phyloP scores from a whole-genome alignment of 352 stramenopile species.

The Pythium aphanidermatum region DNA sequence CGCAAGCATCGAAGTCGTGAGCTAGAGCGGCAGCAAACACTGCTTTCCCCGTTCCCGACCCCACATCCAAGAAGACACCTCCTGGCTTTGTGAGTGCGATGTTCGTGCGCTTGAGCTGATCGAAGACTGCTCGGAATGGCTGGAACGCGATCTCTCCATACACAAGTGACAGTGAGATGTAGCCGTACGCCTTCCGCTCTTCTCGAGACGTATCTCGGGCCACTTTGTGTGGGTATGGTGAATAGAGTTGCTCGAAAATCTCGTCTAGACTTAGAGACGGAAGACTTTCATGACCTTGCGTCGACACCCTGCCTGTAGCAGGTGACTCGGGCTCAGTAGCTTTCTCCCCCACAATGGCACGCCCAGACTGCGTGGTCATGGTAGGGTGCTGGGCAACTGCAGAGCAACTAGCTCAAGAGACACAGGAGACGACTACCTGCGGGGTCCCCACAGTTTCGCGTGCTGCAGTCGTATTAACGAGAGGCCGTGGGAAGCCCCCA shows the following conservation, averaged over 20 bases:
- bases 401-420: too few relatives aligned
- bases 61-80: slow-evolving; percentile 84
- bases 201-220: slow-evolving; percentile 30
- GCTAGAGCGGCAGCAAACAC: slow-evolving; percentile 80
- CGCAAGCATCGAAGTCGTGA: slow-evolving; percentile 81
- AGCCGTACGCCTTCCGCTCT: slow-evolving; percentile 48
- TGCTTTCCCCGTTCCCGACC: slow-evolving; percentile 81
- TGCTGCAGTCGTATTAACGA: too few relatives aligned
- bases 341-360: too few relatives aligned
- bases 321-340: too few relatives aligned
- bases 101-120: slow-evolving; percentile 51
- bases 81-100: slow-evolving; percentile 56
- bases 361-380: too few relatives aligned
- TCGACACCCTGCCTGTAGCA: too few relatives aligned
- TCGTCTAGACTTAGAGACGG: slow-evolving; percentile 1
- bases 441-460: too few relatives aligned
- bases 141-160: slow-evolving; percentile 89
- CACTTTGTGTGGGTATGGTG: slow-evolving; percentile 33
- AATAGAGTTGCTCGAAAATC: slow-evolving; percentile 44
- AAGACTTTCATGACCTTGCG: too few relatives aligned
- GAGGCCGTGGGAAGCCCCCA: too few relatives aligned
- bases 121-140: slow-evolving; percentile 64
- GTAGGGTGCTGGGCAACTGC: too few relatives aligned
- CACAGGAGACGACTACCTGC: too few relatives aligned
- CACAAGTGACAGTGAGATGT: slow-evolving; percentile 66